These are phyloP conservation scores for Suhomyces sp. DNA, from an alignment of 805 yeast species.

Conservation along the genomic window DNA sequence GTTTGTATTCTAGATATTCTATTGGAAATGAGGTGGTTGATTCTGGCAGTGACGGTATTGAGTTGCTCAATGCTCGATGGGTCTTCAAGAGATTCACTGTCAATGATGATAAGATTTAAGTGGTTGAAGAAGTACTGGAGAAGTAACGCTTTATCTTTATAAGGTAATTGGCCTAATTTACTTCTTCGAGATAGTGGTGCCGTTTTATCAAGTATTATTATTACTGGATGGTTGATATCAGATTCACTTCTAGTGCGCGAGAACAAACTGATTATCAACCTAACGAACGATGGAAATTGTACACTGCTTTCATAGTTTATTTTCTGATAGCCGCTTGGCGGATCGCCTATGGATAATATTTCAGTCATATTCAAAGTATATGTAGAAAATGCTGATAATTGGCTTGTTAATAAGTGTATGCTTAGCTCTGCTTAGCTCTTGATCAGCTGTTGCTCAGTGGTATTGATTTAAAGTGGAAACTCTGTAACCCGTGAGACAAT, in stretches of 20 bases:
- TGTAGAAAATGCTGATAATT: neutral
- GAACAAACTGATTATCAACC: slow-evolving; percentile 25
- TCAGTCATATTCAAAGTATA: slow-evolving; percentile 16
- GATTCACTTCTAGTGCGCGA: slow-evolving; percentile 30
- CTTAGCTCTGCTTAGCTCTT: neutral
- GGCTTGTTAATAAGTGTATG: neutral
- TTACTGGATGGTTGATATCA: slow-evolving; percentile 33
- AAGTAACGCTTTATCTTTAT: slow-evolving; percentile 28
- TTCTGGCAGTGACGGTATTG: slow-evolving; percentile 19
- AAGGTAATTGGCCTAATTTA: slow-evolving; percentile 23
- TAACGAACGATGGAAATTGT: slow-evolving; percentile 10
- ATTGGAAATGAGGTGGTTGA: slow-evolving; percentile 24
- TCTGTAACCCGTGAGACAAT: neutral
- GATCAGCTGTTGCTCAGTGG: neutral
- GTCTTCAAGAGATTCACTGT: slow-evolving; percentile 8
- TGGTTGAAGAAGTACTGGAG: slow-evolving; percentile 38
- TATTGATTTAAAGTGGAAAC: neutral
- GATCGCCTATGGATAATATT: slow-evolving; percentile 9
- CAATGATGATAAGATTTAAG: slow-evolving; percentile 31
- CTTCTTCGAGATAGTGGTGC: neutral
- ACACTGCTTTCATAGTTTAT: neutral
- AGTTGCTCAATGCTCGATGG: slow-evolving; percentile 12
- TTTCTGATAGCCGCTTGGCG: neutral
- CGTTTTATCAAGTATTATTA: slow-evolving; percentile 20
- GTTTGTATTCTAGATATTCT: slow-evolving; percentile 40